Percentiles rank a stretch among this genome's conserved stretches.
Evolutionary conservation across 2,329 filamentous ascomycete species (phyloP).

Genomic region (Exophiala oligosperma): DNA sequence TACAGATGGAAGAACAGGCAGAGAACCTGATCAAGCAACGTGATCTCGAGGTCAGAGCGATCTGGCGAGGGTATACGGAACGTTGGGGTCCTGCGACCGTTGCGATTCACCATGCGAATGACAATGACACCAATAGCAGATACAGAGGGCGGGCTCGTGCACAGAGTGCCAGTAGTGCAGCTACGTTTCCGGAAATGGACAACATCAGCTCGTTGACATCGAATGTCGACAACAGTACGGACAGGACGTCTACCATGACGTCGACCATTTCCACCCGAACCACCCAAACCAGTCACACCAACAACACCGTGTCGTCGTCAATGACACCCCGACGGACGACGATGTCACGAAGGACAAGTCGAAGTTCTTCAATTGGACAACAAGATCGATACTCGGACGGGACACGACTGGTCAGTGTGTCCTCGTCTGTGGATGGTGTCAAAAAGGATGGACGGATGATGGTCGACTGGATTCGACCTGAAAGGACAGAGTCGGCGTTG

Average conservation of each 20-base stretch:
- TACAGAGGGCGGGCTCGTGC: not conserved
- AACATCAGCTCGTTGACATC: not conserved
- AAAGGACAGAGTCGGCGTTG: not conserved
- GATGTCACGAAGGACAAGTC: not conserved
- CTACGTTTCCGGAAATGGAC: not conserved
- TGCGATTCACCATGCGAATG: conserved; percentile 15
- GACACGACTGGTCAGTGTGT: not conserved
- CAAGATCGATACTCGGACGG: conserved; percentile 21
- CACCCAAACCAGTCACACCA: not conserved
- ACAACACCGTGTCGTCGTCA: not conserved
- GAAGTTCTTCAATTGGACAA: conserved; percentile 3
- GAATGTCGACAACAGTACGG: not conserved
- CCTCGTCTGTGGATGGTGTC: conserved; percentile 17
- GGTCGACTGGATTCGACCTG: conserved; percentile 23
- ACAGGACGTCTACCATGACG: conserved; percentile 2
- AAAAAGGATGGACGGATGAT: conserved; percentile 18
- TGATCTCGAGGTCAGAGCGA: conserved; percentile 18
- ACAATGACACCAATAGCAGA: not conserved
- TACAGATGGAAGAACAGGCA: conserved; percentile 17
- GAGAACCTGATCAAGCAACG: conserved; percentile 16
- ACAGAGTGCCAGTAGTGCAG: not conserved
- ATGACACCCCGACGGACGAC: conserved; percentile 2
- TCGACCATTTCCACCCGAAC: conserved; percentile 1
- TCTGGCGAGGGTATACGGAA: conserved; percentile 26
- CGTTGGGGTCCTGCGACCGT: conserved; percentile 28